Conservation (phyloP, 208 protist species). For the Leishmania arabica region DNA sequence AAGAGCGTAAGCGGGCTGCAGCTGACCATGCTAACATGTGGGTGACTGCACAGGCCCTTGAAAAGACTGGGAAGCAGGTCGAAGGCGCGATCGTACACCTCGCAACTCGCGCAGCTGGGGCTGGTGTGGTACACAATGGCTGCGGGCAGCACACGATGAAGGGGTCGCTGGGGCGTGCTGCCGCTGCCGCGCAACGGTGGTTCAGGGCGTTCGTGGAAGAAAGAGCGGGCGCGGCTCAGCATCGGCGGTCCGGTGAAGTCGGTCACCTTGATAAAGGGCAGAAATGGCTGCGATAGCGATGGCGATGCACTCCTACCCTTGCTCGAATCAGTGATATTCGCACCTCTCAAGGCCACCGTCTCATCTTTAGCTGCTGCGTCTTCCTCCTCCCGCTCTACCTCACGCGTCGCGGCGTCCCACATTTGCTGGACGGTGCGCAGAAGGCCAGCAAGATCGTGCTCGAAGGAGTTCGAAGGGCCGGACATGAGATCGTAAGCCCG, state of each 20-base stretch:
- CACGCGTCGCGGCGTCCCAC: slow-evolving; percentile 34
- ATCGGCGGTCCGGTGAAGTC: slow-evolving; percentile 2
- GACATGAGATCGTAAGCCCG: slow-evolving; percentile 31
- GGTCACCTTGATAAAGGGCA: slow-evolving; percentile 3
- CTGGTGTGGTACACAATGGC: slow-evolving; percentile 50
- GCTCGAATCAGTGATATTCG: background rate
- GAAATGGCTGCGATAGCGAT: background rate
- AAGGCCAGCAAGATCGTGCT: slow-evolving; percentile 17
- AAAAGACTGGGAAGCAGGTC: slow-evolving; percentile 65
- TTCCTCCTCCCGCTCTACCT: background rate
- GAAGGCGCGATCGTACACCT: slow-evolving; percentile 40
- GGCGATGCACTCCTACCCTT: background rate
- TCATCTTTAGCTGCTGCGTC: background rate
- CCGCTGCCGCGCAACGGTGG: slow-evolving; percentile 8
- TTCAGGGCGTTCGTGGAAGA: background rate
- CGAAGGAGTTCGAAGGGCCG: background rate
- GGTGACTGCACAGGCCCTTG: slow-evolving; percentile 44
- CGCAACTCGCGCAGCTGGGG: slow-evolving; percentile 40
- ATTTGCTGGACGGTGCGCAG: slow-evolving; percentile 31
- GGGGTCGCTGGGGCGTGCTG: slow-evolving; percentile 21
- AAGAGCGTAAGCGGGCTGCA: slow-evolving; percentile 72
- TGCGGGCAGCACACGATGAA: slow-evolving; percentile 32
- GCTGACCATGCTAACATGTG: slow-evolving; percentile 49
- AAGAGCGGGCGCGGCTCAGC: background rate
- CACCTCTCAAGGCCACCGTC: background rate